Evolutionary conservation across 768 basidiomycete species (phyloP).

Genomic region (Kwoniella pini): DNA sequence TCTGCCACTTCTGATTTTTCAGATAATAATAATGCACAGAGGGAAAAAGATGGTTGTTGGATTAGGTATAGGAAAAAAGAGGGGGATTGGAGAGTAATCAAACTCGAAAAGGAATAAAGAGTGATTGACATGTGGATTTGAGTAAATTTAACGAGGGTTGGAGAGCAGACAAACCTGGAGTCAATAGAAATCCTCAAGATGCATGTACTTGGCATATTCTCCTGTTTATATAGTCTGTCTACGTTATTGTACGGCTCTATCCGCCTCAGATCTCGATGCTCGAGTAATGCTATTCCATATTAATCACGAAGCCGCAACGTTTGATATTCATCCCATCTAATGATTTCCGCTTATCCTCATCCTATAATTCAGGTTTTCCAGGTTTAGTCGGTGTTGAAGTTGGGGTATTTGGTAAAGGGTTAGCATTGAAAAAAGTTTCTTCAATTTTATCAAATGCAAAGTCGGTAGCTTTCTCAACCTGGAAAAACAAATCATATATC

Average conservation of each 20-base stretch:
- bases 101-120: conserved; percentile 14
- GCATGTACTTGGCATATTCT: too few relatives aligned
- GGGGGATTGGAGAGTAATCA: conserved; percentile 19
- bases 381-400: conserved; percentile 2
- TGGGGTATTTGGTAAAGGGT: conserved; percentile 1
- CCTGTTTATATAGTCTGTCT: too few relatives aligned
- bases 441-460: conserved; percentile 20
- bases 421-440: conserved; percentile 17
- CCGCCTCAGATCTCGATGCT: too few relatives aligned
- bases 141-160: too few relatives aligned
- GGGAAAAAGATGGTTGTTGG: conserved; percentile 5
- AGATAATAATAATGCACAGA: neutral
- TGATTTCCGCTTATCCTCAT: too few relatives aligned
- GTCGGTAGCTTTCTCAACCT: conserved; percentile 12
- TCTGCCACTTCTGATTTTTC: neutral
- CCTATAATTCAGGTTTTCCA: neutral
- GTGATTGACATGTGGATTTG: neutral
- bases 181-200: too few relatives aligned
- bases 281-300: too few relatives aligned
- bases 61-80: conserved; percentile 11
- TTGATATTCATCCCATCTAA: too few relatives aligned
- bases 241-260: too few relatives aligned
- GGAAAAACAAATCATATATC: neutral
- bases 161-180: too few relatives aligned
- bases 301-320: too few relatives aligned